Conservation (phyloP, 139 green algal species). For the Parachlorella kessleri region DNA sequence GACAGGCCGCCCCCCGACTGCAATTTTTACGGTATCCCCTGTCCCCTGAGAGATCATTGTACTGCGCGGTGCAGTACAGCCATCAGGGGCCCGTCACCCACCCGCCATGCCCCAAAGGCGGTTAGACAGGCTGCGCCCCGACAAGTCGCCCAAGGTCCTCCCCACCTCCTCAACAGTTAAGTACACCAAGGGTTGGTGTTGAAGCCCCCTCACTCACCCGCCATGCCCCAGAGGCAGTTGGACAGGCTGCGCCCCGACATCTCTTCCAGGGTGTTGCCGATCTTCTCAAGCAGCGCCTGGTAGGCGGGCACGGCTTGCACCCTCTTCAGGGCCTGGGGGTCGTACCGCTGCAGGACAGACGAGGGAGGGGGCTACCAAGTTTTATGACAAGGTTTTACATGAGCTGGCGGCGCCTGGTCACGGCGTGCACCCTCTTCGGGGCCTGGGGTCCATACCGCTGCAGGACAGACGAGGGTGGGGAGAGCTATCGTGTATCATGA, state of each 20-base stretch:
- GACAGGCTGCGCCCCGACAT: constrained; percentile 68
- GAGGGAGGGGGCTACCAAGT: no score
- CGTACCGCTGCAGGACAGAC: not conserved
- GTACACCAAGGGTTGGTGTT: no score
- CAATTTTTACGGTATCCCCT: no score
- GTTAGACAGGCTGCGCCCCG: constrained; percentile 73
- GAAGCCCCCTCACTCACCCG: constrained; percentile 6
- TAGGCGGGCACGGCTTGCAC: constrained; percentile 21
- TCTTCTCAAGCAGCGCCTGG: constrained; percentile 34
- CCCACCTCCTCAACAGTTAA: constrained; percentile 39
- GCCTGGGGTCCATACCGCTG: not conserved
- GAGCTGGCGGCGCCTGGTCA: constrained; percentile 28
- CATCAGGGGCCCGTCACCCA: not conserved
- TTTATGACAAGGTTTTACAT: no score
- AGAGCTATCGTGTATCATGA: no score
- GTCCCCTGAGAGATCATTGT: no score
- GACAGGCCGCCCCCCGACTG: no score
- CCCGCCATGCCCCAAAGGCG: constrained; percentile 41
- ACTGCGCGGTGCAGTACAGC: no score
- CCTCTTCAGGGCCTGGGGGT: not conserved
- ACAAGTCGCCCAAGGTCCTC: constrained; percentile 45
- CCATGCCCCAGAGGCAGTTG: constrained; percentile 56
- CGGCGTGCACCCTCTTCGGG: not conserved
- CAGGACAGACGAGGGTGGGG: no score
- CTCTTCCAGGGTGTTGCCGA: constrained; percentile 40